Conservation (phyloP, 306 rosid genomes). For the Prinsepia uniflora region DNA sequence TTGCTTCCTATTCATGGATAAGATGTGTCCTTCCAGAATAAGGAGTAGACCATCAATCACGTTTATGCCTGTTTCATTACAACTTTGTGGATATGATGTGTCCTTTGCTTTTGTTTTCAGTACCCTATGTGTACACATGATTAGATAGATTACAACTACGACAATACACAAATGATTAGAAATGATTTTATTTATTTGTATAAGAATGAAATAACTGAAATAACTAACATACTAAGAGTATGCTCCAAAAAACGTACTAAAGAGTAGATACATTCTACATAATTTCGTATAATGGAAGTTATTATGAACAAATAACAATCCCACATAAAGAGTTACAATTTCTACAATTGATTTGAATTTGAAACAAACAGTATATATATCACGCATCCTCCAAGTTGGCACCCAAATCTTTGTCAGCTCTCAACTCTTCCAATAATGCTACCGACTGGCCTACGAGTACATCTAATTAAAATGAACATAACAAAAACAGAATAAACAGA, state of each 20-base stretch:
- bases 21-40: too few relatives aligned
- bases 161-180: too few relatives aligned
- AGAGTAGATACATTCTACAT: background rate
- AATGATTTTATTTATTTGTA: too few relatives aligned
- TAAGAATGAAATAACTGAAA: background rate
- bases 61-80: too few relatives aligned
- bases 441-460: background rate
- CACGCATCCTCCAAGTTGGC: background rate
- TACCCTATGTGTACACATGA: too few relatives aligned
- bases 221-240: background rate
- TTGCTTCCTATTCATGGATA: too few relatives aligned
- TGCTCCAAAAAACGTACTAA: too few relatives aligned
- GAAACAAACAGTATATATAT: background rate
- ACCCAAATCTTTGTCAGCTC: background rate
- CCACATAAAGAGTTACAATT: background rate
- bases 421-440: background rate
- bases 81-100: too few relatives aligned
- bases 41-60: too few relatives aligned
- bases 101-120: too few relatives aligned
- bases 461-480: background rate
- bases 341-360: background rate
- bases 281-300: background rate
- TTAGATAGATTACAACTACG: too few relatives aligned
- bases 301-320: background rate
- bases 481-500: too few relatives aligned